Conservation (phyloP, 352 stramenopile species). For the Bremia lactucae region DNA sequence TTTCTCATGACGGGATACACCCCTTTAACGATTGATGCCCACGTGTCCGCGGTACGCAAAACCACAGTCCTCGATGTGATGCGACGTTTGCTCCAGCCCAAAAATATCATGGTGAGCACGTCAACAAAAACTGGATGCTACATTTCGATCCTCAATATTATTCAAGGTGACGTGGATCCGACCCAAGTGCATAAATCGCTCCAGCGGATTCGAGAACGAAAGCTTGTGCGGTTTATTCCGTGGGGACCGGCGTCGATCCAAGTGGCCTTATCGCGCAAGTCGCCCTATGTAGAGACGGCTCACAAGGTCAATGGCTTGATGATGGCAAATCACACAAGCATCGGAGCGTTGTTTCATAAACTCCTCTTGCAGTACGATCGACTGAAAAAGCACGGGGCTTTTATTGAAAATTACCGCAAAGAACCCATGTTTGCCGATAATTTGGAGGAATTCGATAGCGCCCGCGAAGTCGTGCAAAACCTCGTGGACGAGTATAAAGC, state of each 20-base stretch:
- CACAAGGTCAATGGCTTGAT: conserved; percentile 98
- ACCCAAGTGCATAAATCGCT: conserved; percentile 98
- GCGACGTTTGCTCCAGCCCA: conserved; percentile 90
- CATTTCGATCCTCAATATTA: conserved; percentile 99
- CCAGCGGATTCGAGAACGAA: conserved; percentile 95
- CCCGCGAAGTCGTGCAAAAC: conserved; percentile 76
- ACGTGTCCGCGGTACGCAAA: conserved; percentile 91
- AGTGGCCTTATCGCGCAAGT: conserved; percentile 96
- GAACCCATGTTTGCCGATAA: conserved; percentile 94
- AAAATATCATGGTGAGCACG: conserved; percentile 99
- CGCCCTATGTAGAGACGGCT: conserved; percentile 92
- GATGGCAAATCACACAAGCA: conserved; percentile 98
- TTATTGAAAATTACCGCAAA: conserved; percentile 98
- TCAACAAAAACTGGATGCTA: conserved; percentile 95
- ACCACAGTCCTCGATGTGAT: conserved; percentile 99
- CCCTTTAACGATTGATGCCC: conserved; percentile 90
- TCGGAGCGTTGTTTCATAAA: conserved; percentile 84
- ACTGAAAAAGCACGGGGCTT: conserved; percentile 95
- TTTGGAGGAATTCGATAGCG: conserved; percentile 79
- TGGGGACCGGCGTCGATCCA: conserved; percentile 99
- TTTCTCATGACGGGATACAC: conserved; percentile 99
- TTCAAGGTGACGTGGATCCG: conserved; percentile 98
- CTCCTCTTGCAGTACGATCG: conserved; percentile 95
- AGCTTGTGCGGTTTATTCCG: conserved; percentile 96
- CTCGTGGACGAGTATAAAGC: conserved; percentile 82